phyloP scores from a whole-genome alignment of 164 flowering plant genomes.

The Taxillus chinensis region DNA sequence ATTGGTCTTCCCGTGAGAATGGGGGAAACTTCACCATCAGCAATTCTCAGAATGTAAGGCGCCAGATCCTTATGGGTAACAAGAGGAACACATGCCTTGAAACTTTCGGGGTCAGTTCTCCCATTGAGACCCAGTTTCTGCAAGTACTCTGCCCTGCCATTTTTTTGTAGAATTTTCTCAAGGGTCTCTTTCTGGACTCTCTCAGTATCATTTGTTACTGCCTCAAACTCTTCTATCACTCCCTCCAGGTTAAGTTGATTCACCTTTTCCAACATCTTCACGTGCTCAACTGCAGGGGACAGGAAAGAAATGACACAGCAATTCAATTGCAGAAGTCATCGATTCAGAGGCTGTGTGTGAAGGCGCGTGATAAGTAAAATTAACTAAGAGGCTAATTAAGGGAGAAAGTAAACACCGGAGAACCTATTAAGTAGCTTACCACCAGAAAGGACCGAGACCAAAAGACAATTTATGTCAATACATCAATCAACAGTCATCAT shows the following conservation, averaged over 20 bases:
- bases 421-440: too few species aligned
- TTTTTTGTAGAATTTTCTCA: constrained; percentile 57
- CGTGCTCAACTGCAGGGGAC: background rate
- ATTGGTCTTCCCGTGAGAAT: constrained; percentile 76
- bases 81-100: constrained; percentile 61
- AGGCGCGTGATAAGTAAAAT: too few species aligned
- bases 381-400: too few species aligned
- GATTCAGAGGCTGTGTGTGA: too few species aligned
- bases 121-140: constrained; percentile 59
- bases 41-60: constrained; percentile 59
- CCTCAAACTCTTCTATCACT: constrained; percentile 73
- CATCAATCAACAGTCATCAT: too few species aligned
- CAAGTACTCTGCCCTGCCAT: constrained; percentile 60
- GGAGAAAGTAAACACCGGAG: too few species aligned
- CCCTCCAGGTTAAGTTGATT: constrained; percentile 25
- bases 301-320: too few species aligned
- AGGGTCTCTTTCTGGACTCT: constrained; percentile 67
- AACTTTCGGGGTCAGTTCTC: constrained; percentile 66
- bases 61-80: constrained; percentile 64
- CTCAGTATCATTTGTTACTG: constrained; percentile 50
- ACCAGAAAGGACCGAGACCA: too few species aligned
- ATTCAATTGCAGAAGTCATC: too few species aligned
- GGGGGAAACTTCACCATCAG: constrained; percentile 55
- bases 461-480: too few species aligned
- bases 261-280: constrained; percentile 57